Evolutionary conservation across 2,329 filamentous ascomycete genomes (phyloP).

Genomic region (Xylariaceae sp.): DNA sequence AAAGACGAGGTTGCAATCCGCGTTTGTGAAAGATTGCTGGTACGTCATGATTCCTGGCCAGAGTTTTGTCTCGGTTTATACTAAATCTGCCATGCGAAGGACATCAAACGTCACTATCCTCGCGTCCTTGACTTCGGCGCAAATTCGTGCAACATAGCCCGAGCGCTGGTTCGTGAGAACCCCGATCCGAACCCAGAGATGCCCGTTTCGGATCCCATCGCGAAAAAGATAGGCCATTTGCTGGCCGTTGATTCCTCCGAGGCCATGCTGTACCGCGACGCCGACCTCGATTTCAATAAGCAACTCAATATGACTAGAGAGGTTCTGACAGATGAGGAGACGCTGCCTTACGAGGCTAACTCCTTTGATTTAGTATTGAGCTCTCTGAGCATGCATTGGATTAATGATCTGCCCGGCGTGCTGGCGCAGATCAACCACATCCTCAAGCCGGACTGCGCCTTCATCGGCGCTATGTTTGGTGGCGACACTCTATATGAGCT

Average conservation of each 20-base stretch:
- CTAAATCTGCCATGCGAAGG: slow-evolving; percentile 34
- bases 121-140: slow-evolving; percentile 88
- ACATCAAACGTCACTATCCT: slow-evolving; percentile 86
- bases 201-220: slow-evolving; percentile 57
- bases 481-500: slow-evolving; percentile 93
- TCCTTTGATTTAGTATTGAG: slow-evolving; percentile 89
- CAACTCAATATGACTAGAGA: slow-evolving; percentile 68
- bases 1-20: slow-evolving; percentile 86
- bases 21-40: slow-evolving; percentile 76
- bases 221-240: slow-evolving; percentile 67
- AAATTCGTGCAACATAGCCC: slow-evolving; percentile 91
- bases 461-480: slow-evolving; percentile 94
- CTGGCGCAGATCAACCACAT: slow-evolving; percentile 80
- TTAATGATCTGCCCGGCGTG: slow-evolving; percentile 88
- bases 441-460: slow-evolving; percentile 85
- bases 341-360: slow-evolving; percentile 68
- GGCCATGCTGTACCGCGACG: slow-evolving; percentile 75
- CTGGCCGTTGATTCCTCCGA: slow-evolving; percentile 79
- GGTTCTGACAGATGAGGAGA: slow-evolving; percentile 70
- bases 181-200: slow-evolving; percentile 56
- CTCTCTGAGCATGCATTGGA: slow-evolving; percentile 89
- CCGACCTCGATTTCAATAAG: slow-evolving; percentile 67
- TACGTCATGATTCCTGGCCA: slow-evolving; percentile 7
- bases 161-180: slow-evolving; percentile 68
- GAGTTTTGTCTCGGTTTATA: slow-evolving; percentile 31